Conservation (phyloP, 495 filamentous ascomycete species). For the Choiromyces venosus region DNA sequence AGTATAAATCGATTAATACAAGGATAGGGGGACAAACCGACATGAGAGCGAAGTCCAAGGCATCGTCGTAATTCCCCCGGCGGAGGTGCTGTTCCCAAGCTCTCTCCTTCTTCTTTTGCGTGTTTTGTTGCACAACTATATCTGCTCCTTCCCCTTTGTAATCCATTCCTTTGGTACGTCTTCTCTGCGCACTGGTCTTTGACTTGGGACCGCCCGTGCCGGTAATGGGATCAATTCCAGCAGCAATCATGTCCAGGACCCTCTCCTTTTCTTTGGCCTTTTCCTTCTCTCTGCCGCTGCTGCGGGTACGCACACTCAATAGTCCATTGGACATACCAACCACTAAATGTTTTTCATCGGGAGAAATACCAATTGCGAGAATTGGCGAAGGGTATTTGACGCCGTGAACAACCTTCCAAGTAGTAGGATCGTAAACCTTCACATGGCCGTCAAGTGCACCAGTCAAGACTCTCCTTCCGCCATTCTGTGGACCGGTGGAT, state of each 20-base stretch:
- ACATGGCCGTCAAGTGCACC: constrained; percentile 91
- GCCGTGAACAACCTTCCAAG: constrained; percentile 88
- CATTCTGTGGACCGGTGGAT: constrained; percentile 66
- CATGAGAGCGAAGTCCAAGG: constrained; percentile 72
- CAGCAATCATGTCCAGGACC: constrained; percentile 78
- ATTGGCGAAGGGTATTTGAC: constrained; percentile 89
- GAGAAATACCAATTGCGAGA: constrained; percentile 68
- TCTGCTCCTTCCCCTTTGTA: constrained; percentile 80
- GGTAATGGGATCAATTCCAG: constrained; percentile 69
- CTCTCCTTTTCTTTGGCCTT: constrained; percentile 65
- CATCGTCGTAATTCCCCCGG: constrained; percentile 66
- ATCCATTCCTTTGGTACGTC: constrained; percentile 67
- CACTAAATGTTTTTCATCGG: constrained; percentile 80
- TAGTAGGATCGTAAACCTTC: constrained; percentile 87
- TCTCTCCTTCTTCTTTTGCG: constrained; percentile 56
- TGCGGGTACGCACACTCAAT: constrained; percentile 76
- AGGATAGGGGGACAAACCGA: constrained; percentile 25
- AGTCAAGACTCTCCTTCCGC: constrained; percentile 62
- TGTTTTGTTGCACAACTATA: constrained; percentile 75
- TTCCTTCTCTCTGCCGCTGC: constrained; percentile 71
- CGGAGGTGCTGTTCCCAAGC: constrained; percentile 76
- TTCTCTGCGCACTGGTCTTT: constrained; percentile 62
- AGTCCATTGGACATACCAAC: constrained; percentile 92
- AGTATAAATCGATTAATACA: background rate
- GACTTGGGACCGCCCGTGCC: constrained; percentile 60